Evolutionary conservation across 352 stramenopile species (phyloP).

Genomic region (Pythium angustatum): DNA sequence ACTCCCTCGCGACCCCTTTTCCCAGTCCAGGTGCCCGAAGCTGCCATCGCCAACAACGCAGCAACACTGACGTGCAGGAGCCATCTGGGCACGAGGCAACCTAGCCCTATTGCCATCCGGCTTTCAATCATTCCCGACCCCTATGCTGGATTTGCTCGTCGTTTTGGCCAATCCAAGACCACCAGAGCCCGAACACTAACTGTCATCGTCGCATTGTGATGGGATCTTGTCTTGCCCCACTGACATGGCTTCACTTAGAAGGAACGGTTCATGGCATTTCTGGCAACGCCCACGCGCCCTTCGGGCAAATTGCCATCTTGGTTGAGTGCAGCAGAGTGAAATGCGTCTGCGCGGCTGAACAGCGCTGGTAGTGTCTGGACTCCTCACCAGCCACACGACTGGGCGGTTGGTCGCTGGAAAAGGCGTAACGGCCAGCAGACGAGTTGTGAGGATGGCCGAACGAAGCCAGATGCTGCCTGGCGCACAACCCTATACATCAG

Average conservation of each 20-base stretch:
- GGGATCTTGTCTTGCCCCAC: conserved; percentile 2
- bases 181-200: not conserved
- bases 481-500: conserved; percentile 2
- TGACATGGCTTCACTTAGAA: conserved; percentile 16
- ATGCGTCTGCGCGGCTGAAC: not conserved
- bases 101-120: conserved; percentile 20
- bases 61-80: conserved; percentile 7
- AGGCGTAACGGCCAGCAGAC: conserved; percentile 10
- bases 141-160: conserved; percentile 2
- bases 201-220: conserved; percentile 14
- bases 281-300: too few species aligned
- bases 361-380: too few species aligned
- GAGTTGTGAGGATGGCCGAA: conserved; percentile 10
- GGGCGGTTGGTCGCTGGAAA: conserved; percentile 6
- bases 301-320: not conserved
- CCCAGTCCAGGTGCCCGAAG: conserved; percentile 9
- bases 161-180: conserved; percentile 13
- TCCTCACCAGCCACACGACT: not conserved
- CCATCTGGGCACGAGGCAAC: conserved; percentile 17
- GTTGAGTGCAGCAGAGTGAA: not conserved
- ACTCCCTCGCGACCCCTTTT: conserved; percentile 8
- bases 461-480: conserved; percentile 16
- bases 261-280: too few species aligned
- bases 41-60: conserved; percentile 7
- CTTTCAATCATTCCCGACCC: conserved; percentile 17